Evolutionary conservation across 768 basidiomycete genomes (phyloP).

Genomic region (Phaeotremella skinneri): DNA sequence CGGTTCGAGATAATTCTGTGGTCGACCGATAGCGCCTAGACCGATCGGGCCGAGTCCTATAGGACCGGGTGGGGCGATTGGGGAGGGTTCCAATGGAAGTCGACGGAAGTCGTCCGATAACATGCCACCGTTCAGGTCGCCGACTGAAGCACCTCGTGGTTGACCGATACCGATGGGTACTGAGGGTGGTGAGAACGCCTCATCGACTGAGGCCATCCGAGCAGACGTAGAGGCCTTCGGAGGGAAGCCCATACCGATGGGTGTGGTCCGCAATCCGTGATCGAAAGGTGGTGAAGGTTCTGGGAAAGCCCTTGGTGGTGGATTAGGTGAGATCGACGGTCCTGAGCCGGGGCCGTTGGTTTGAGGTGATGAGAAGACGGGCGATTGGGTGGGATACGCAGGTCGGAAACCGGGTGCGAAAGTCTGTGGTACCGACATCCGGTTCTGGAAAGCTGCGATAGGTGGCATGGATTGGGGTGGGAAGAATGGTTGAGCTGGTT

Average conservation of each 20-base stretch:
- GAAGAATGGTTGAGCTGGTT: slow-evolving; percentile 39
- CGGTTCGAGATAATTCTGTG: slow-evolving; percentile 13
- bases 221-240: slow-evolving; percentile 19
- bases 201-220: slow-evolving; percentile 35
- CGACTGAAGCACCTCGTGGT: neutral
- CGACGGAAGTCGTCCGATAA: slow-evolving; percentile 7
- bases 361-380: slow-evolving; percentile 33
- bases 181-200: slow-evolving; percentile 37
- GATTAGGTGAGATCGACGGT: slow-evolving; percentile 27
- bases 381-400: slow-evolving; percentile 20
- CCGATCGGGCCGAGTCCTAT: too few species aligned
- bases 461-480: slow-evolving; percentile 32
- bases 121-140: neutral
- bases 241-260: slow-evolving; percentile 48
- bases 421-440: slow-evolving; percentile 35
- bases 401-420: slow-evolving; percentile 33
- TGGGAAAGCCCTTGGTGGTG: slow-evolving; percentile 22
- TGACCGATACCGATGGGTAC: slow-evolving; percentile 16
- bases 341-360: slow-evolving; percentile 8
- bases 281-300: slow-evolving; percentile 32
- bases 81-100: slow-evolving; percentile 10
- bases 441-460: slow-evolving; percentile 23
- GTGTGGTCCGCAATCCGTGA: slow-evolving; percentile 30
- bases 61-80: slow-evolving; percentile 16
- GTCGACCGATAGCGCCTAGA: slow-evolving; percentile 15